Evolutionary conservation across 768 basidiomycete genomes (phyloP), one percentile per base, ranked within the genome.

Genomic region (Hericium erinaceus): DNA sequence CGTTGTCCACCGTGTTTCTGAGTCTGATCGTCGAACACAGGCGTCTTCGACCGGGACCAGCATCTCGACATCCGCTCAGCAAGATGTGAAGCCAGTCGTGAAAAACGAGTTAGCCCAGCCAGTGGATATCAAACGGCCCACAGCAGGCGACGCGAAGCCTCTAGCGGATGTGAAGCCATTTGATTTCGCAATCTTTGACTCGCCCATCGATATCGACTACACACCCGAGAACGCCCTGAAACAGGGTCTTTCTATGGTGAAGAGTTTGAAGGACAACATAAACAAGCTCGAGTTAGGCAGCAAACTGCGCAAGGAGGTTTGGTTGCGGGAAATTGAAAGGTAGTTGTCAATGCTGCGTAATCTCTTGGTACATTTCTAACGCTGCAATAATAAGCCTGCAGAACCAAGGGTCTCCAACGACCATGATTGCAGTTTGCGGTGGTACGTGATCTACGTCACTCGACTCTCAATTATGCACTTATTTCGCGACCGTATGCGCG

Each of bases 401-500:
- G 57, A 65, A 65, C 39, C 80, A 82, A 63, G 76, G 76, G 2
- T 68, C 75, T 2, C 83, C 83, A 2, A 78, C 75, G 11, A 84
- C 81, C 13, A 68, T 84, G 61, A 83, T 84, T 58, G 82, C 83
- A n/a, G 75, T 85, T 7, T 84, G 83, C 58, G 83, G 83, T 49
- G 81, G 81, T 80, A 66, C 28, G 72, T 65, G 7, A 16, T 41
- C 38, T 28, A 39, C 7, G 41, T 28, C 37, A 8, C 16, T 22
- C n/a, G 33, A 33, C 9, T 6, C 33, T 33, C 8, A 33, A 33
- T 33, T 7, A 33, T 33, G 6, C 33, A 2, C 33, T 33, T 33
- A 33, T 37, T 57, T 41, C 41, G 20, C 6, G 33, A 33, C 33
- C 33, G 9, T 33, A 33, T 33, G 6, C 49, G 20, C 39, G n/a